These are phyloP conservation scores for Pseudogymnoascus sp. DNA, from an alignment of 2,329 filamentous ascomycete genomes.

Conservation along the genomic window DNA sequence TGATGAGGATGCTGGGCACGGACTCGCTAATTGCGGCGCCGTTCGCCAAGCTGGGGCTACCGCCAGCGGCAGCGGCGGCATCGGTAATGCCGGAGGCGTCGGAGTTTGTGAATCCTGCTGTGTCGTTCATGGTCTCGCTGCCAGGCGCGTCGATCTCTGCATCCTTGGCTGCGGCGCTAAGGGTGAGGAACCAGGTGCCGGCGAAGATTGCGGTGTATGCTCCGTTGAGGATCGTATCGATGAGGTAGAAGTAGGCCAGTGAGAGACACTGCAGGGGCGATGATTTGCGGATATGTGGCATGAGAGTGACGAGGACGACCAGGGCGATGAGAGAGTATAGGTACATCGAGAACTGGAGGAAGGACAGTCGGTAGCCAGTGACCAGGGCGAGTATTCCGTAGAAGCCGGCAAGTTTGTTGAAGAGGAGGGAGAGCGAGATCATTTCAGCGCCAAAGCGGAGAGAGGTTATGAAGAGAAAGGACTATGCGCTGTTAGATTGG, in stretches of 20 bases:
- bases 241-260: conserved; percentile 76
- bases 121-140: conserved; percentile 44
- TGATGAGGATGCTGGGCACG: conserved; percentile 70
- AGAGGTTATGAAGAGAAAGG: conserved; percentile 77
- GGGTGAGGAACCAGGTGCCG: conserved; percentile 76
- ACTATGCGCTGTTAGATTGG: conserved; percentile 41
- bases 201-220: conserved; percentile 78
- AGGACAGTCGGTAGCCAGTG: conserved; percentile 76
- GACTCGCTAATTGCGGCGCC: conserved; percentile 59
- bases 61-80: conserved; percentile 31
- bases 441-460: conserved; percentile 81
- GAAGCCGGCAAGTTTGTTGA: conserved; percentile 88
- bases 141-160: conserved; percentile 36
- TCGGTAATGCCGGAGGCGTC: conserved; percentile 38
- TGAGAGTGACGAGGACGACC: conserved; percentile 58
- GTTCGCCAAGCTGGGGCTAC: conserved; percentile 47
- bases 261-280: conserved; percentile 71
- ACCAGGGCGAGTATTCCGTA: conserved; percentile 85
- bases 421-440: conserved; percentile 71
- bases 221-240: conserved; percentile 76
- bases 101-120: conserved; percentile 56
- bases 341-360: conserved; percentile 84
- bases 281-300: conserved; percentile 73
- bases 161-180: conserved; percentile 33
- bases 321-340: conserved; percentile 74